These are phyloP conservation scores for Cryphonectria parasitica DNA, from an alignment of 2,329 filamentous ascomycete genomes.

Conservation along the genomic window DNA sequence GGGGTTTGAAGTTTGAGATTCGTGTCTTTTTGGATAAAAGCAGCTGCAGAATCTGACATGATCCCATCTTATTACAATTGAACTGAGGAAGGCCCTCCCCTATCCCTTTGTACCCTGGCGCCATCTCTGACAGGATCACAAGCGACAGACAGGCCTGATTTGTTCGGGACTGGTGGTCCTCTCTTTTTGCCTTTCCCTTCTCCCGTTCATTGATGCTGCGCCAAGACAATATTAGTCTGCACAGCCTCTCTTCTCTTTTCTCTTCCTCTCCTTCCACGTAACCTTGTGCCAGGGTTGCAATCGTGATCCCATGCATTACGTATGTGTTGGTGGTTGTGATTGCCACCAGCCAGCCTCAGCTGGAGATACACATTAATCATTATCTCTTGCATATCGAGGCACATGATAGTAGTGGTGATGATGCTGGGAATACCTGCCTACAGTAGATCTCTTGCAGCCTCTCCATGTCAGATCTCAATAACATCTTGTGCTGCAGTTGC, in stretches of 20 bases:
- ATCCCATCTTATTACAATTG: background rate
- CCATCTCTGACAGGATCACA: background rate
- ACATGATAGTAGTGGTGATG: background rate
- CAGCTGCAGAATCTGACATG: conserved; percentile 16
- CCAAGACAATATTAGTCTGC: conserved; percentile 6
- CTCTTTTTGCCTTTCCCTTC: background rate
- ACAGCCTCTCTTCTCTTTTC: background rate
- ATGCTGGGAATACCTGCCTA: background rate
- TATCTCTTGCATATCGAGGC: background rate
- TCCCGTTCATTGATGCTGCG: background rate
- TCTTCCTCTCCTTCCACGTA: conserved; percentile 1
- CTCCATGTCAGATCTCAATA: background rate
- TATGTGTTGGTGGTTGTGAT: background rate
- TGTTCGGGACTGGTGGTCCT: background rate
- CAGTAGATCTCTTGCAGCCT: too few species aligned
- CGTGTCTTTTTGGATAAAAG: background rate
- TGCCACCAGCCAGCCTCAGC: background rate
- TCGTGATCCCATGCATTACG: background rate
- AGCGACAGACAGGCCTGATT: too few species aligned
- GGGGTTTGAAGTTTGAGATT: conserved; percentile 19
- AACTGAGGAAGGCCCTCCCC: too few species aligned
- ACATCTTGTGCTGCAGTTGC: too few species aligned
- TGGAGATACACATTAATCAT: background rate
- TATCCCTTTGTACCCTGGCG: background rate
- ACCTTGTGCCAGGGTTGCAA: background rate